Evolutionary conservation across 768 basidiomycete genomes (phyloP), one percentile per base, ranked within the genome.

Genomic region (Leccinum subgranulosum): DNA sequence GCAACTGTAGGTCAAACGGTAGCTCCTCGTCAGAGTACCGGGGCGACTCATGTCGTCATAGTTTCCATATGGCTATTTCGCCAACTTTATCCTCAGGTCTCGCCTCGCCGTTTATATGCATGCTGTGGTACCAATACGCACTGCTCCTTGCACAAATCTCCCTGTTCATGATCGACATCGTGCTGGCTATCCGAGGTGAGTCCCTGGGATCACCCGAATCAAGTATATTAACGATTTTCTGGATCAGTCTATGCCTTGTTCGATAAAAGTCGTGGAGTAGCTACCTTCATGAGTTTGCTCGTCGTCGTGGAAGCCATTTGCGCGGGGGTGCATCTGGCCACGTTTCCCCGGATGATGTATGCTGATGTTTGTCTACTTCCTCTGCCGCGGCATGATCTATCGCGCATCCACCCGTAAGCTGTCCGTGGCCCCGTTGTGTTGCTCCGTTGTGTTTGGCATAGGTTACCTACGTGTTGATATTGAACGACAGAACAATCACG

Each of bases 221-320:
- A 12, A 3, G 11, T 23, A 45, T n/a, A 29, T 33, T 15, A 28
- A 27, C 19, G 15, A 2, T 29, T 28, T 41, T 50, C n/a, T 25
- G 34, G 21, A 31, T 29, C n/a, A 66, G 66, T 69, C 7, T 66
- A 52, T 53, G 62, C 61, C 0, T 39, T 69, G 5, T 82, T 77
- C 59, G 74, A 78, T 55, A 73, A 70, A 15, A 72, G 72, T 53
- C 60, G 52, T n/a, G 53, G 36, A 39, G 58, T 79, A 28, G 67
- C 65, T 14, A 34, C 60, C 25, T 51, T 63, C n/a, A 41, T 67
- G n/a, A 34, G 15, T 43, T 14, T 45, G 19, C 17, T 67, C 21
- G 31, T 68, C 19, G 10, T 60, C 43, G 21, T 56, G 12, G 56
- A 67, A 33, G 6, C 76, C 66, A 61, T 12, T 47, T 1, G 45